Percentiles rank a stretch among this genome's conserved stretches.
These are phyloP conservation scores for Pseudopithomyces chartarum DNA, from an alignment of 2,329 filamentous ascomycete genomes.

Conservation along the genomic window DNA sequence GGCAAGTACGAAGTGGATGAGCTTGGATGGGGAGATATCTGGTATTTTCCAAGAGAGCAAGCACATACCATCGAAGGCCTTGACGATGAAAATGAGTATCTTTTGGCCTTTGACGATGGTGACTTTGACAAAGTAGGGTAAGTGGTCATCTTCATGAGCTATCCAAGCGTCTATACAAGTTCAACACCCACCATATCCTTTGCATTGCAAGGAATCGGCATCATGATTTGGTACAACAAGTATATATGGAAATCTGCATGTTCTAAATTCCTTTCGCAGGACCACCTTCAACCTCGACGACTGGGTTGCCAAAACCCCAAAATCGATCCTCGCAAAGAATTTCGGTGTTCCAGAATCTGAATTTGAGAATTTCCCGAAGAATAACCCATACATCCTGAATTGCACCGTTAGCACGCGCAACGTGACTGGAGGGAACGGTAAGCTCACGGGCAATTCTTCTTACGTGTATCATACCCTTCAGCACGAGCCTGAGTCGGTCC, in stretches of 20 bases:
- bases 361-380: slow-evolving; percentile 62
- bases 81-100: slow-evolving; percentile 69
- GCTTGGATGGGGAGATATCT: slow-evolving; percentile 67
- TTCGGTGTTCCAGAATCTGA: slow-evolving; percentile 66
- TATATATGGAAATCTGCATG: too few species aligned
- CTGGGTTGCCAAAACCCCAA: slow-evolving; percentile 71
- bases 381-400: slow-evolving; percentile 67
- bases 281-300: slow-evolving; percentile 74
- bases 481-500: slow-evolving; percentile 61
- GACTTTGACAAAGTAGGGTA: slow-evolving; percentile 68
- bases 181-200: too few species aligned
- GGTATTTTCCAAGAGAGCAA: slow-evolving; percentile 71
- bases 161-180: too few species aligned
- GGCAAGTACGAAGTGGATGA: slow-evolving; percentile 61
- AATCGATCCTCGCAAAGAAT: slow-evolving; percentile 68
- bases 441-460: slow-evolving; percentile 62
- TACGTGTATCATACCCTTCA: slow-evolving; percentile 66
- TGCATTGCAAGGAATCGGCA: too few species aligned
- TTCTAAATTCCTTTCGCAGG: slow-evolving; percentile 31
- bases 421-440: slow-evolving; percentile 55
- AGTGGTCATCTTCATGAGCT: too few species aligned
- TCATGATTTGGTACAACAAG: too few species aligned
- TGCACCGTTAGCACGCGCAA: slow-evolving; percentile 55
- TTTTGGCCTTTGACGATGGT: slow-evolving; percentile 69
- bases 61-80: slow-evolving; percentile 69